These are phyloP conservation scores for Parasitella parasitica DNA, from an alignment of 371 early-diverging fungal genomes.

Conservation along the genomic window DNA sequence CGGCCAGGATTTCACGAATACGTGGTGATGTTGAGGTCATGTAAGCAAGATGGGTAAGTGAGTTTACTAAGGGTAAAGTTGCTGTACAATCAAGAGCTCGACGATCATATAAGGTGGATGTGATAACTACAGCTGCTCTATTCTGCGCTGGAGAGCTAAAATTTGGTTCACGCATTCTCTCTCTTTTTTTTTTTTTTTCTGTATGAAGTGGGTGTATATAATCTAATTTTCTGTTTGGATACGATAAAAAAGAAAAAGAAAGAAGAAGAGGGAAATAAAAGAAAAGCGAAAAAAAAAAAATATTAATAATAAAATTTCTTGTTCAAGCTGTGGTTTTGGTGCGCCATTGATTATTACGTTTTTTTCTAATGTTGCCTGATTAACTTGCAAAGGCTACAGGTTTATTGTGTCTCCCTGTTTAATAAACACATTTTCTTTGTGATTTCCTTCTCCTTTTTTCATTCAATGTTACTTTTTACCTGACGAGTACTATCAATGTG, in stretches of 20 bases:
- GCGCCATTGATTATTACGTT: neutral
- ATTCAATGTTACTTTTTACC: no score
- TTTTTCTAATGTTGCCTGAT: neutral
- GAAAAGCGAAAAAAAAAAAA: neutral
- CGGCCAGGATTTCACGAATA: slow-evolving; percentile 76
- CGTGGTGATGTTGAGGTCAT: slow-evolving; percentile 78
- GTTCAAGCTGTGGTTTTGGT: neutral
- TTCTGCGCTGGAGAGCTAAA: slow-evolving; percentile 71
- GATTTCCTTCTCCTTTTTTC: neutral
- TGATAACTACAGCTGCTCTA: slow-evolving; percentile 75
- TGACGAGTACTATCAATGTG: no score
- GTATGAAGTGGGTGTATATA: neutral
- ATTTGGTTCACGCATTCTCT: slow-evolving; percentile 83
- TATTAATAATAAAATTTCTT: neutral
- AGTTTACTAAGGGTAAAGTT: slow-evolving; percentile 77
- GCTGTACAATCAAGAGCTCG: slow-evolving; percentile 87
- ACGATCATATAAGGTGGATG: slow-evolving; percentile 86
- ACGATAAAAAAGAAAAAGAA: neutral
- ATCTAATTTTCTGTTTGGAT: neutral
- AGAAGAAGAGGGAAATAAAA: neutral
- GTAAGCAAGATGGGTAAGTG: slow-evolving; percentile 83
- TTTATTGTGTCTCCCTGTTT: neutral
- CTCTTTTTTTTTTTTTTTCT: slow-evolving; percentile 22
- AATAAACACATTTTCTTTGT: neutral
- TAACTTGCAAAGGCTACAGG: neutral